These are phyloP conservation scores for Yamadazyma taylorii DNA, from an alignment of 1,139 yeast species.

Conservation along the genomic window DNA sequence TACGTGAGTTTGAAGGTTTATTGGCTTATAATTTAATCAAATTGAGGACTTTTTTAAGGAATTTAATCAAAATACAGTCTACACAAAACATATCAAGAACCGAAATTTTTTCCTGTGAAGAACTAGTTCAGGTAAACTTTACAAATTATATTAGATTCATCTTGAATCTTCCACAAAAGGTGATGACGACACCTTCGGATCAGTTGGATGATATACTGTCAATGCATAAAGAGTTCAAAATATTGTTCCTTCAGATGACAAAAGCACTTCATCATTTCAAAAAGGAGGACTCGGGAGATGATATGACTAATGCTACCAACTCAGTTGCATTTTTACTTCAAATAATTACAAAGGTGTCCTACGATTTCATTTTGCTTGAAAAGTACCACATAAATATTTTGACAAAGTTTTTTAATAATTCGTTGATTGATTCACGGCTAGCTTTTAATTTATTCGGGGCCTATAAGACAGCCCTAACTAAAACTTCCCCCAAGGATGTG, in stretches of 20 bases:
- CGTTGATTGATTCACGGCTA: conserved; percentile 28
- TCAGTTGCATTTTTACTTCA: conserved; percentile 28
- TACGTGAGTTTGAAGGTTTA: conserved; percentile 31
- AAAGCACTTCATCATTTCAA: conserved; percentile 27
- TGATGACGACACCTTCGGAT: conserved; percentile 13
- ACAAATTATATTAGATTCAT: conserved; percentile 40
- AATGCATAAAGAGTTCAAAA: conserved; percentile 32
- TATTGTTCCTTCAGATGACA: conserved; percentile 27
- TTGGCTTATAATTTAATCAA: conserved; percentile 33
- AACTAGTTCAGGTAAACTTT: conserved; percentile 39
- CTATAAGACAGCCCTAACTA: conserved; percentile 5
- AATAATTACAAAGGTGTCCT: conserved; percentile 36
- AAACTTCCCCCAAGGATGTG: too few relatives aligned
- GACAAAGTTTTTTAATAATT: conserved; percentile 35
- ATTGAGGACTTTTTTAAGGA: conserved; percentile 30
- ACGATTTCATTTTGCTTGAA: conserved; percentile 43
- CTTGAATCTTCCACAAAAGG: conserved; percentile 29
- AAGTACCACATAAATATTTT: conserved; percentile 42
- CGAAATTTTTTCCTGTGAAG: conserved; percentile 31
- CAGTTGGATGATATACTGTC: conserved; percentile 22
- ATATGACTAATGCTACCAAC: conserved; percentile 15
- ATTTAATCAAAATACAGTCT: conserved; percentile 20
- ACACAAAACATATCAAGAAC: conserved; percentile 8
- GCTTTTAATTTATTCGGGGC: conserved; percentile 24
- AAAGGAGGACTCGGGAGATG: conserved; percentile 34